A percentile compares a stretch with the other conserved stretches of the same genome.
Conservation (phyloP, 352 stramenopile genomes). For the Phytophthora cryptogea region DNA sequence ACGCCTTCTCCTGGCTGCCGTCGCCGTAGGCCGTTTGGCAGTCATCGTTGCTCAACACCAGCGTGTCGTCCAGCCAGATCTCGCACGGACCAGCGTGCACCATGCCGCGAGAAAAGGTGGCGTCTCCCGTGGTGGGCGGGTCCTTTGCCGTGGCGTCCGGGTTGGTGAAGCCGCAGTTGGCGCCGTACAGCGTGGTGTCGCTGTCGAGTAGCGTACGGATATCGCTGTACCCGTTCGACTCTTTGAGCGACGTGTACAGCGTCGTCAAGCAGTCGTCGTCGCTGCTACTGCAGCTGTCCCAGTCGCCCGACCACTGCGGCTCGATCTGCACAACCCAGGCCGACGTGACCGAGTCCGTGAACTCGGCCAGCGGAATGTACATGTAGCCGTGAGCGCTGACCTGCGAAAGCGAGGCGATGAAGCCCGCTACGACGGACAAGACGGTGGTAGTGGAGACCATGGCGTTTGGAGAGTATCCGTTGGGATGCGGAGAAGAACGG, state of each 20-base stretch:
- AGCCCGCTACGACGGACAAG: conserved; percentile 15
- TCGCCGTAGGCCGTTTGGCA: conserved; percentile 32
- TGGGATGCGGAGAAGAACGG: neutral
- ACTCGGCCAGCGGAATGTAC: conserved; percentile 39
- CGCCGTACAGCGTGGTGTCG: conserved; percentile 32
- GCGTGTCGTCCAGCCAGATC: conserved; percentile 29
- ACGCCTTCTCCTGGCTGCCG: conserved; percentile 20
- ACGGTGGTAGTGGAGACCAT: conserved; percentile 28
- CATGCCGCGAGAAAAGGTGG: conserved; percentile 32
- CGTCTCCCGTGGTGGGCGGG: conserved; percentile 16
- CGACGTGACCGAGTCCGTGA: conserved; percentile 28
- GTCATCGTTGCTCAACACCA: conserved; percentile 34
- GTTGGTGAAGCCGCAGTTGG: conserved; percentile 33
- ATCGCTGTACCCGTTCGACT: conserved; percentile 21
- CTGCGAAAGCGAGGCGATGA: conserved; percentile 9
- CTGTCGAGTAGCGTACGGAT: conserved; percentile 32
- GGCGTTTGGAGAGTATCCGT: neutral
- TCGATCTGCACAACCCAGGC: conserved; percentile 38
- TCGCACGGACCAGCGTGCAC: conserved; percentile 27
- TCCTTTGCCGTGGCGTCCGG: conserved; percentile 29
- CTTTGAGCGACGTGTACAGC: conserved; percentile 24
- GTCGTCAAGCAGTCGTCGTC: conserved; percentile 23
- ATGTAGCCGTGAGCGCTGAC: conserved; percentile 38
- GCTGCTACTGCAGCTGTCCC: conserved; percentile 27
- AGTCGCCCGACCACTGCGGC: conserved; percentile 29